Evolutionary conservation across 495 filamentous ascomycete genomes (phyloP), one percentile per base, ranked within the genome.

Genomic region (Podospora pseudocomata): DNA sequence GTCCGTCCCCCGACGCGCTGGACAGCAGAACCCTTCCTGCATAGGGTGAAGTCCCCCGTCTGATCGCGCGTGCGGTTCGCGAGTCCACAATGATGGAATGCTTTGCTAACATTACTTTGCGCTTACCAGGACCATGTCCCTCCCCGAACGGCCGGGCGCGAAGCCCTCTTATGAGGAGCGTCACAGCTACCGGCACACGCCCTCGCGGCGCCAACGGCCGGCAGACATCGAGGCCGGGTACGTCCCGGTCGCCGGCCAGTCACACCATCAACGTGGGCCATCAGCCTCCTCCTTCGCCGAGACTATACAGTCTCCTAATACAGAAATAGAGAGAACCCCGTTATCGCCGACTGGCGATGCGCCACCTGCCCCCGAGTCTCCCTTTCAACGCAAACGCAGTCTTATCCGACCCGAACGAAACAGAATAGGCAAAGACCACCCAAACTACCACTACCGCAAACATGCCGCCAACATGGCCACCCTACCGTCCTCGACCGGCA

Each of bases 401-500:
- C 81, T 99, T 64, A 88, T 98, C 68, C 86, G 90, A 69, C 96
- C 96, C 3, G 95, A 99, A 75, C 87, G 96, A 64, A 89, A 88
- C 68, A 87, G 89, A 27, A 90, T 94, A 67, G 90, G 93, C 67
- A 84, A 80, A 66, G 91, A 93, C 69, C 92, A 97, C 76, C 94
- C 93, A 11, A 95, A 98, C 74, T 98, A 96, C 75, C 86, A 97
- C 74, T 98, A 98, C 77, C 87, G 91, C 54, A 90, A 97, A 74
- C 92, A 95, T 86, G 92, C 92, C 13, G 90, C 92, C 56, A 89
- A 92, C 65, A 95, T 98, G 92, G 84, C 89, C 26, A 91, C 92
- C 11, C 81, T 91, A 65, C 96, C 96, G 1, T 97, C 95, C 0
- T 89, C 90, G 20, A 97, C 95, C 0, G 95, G 96, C 61, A 89